phyloP scores from a whole-genome alignment of 352 stramenopile species.

The Phytophthora sansomeana region DNA sequence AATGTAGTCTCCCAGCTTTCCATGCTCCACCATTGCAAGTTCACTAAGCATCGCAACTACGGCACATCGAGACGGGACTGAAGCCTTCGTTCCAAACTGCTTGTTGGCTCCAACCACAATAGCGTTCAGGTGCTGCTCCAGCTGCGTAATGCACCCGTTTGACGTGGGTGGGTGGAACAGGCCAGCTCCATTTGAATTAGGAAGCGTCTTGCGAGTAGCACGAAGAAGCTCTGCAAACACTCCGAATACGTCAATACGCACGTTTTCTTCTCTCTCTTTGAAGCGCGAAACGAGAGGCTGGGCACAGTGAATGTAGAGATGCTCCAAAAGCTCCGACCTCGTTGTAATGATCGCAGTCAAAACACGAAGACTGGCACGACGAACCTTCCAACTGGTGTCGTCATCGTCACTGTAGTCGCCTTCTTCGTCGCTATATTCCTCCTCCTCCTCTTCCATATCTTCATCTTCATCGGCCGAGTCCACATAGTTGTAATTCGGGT shows the following conservation, averaged over 20 bases:
- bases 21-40: conserved; percentile 79
- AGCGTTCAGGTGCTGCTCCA: conserved; percentile 72
- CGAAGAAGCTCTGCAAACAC: conserved; percentile 95
- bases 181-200: conserved; percentile 35
- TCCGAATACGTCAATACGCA: conserved; percentile 96
- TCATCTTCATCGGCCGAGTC: conserved; percentile 93
- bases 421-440: conserved; percentile 84
- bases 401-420: conserved; percentile 94
- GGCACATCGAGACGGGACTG: conserved; percentile 79
- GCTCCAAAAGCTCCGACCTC: conserved; percentile 83
- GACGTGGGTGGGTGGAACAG: conserved; percentile 39
- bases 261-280: conserved; percentile 99
- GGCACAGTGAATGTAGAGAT: conserved; percentile 86
- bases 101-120: conserved; percentile 84
- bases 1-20: conserved; percentile 77
- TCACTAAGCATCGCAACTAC: conserved; percentile 89
- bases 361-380: conserved; percentile 91
- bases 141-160: conserved; percentile 55
- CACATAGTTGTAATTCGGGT: conserved; percentile 99
- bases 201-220: conserved; percentile 63
- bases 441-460: conserved; percentile 86
- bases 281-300: conserved; percentile 90
- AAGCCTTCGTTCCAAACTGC: conserved; percentile 81
- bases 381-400: conserved; percentile 98
- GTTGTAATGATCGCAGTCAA: conserved; percentile 93